A percentile compares a stretch with the other conserved stretches of the same genome.
Evolutionary conservation across 768 basidiomycete species (phyloP).

Genomic region (Psilocybe sp.): DNA sequence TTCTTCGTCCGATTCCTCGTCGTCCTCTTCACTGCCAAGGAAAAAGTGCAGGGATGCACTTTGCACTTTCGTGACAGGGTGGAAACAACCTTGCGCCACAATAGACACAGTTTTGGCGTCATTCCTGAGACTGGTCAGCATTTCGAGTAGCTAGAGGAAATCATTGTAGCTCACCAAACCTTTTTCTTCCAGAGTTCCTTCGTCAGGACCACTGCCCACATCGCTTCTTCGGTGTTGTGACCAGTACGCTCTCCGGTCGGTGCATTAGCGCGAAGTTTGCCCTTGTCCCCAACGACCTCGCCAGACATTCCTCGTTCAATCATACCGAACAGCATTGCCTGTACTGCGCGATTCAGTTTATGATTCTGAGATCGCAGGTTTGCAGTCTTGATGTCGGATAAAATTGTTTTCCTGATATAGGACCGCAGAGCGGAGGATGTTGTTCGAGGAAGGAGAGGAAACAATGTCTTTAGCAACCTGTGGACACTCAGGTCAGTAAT

Average conservation of each 20-base stretch:
- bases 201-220: conserved; percentile 95
- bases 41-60: conserved; percentile 95
- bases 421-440: conserved; percentile 80
- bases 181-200: conserved; percentile 94
- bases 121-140: conserved; percentile 48
- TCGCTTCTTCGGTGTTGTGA: conserved; percentile 76
- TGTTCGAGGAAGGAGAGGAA: conserved; percentile 93
- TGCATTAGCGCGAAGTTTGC: conserved; percentile 52
- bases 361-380: conserved; percentile 89
- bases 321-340: conserved; percentile 95
- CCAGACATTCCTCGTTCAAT: conserved; percentile 88
- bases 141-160: background rate
- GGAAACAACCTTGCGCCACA: conserved; percentile 87
- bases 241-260: conserved; percentile 35
- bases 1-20: conserved; percentile 71
- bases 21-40: conserved; percentile 81
- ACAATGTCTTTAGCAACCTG: conserved; percentile 87
- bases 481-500: background rate
- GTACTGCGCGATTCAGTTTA: conserved; percentile 93
- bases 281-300: conserved; percentile 82
- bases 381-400: conserved; percentile 89
- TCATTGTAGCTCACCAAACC: conserved; percentile 58
- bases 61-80: conserved; percentile 92
- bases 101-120: conserved; percentile 94
- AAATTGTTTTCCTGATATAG: conserved; percentile 89